These are phyloP conservation scores for Nicotiana paniculata DNA, from an alignment of 257 asterid species.

Conservation along the genomic window DNA sequence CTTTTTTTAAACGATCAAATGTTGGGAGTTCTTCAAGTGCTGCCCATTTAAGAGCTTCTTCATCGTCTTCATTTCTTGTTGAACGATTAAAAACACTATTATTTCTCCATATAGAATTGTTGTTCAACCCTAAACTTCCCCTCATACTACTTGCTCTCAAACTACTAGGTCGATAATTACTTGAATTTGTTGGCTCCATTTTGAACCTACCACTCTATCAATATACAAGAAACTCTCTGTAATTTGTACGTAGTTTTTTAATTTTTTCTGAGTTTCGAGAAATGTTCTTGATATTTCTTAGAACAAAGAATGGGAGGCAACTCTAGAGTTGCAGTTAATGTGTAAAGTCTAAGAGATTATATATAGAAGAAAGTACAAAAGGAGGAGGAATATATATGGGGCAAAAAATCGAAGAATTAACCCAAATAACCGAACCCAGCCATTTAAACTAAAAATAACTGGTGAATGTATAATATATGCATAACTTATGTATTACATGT, in stretches of 20 bases:
- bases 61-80: constrained; percentile 59
- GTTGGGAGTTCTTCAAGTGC: constrained; percentile 70
- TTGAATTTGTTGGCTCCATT: constrained; percentile 9
- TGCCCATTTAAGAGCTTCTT: constrained; percentile 75
- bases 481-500: too few species aligned
- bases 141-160: constrained; percentile 22
- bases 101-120: constrained; percentile 44
- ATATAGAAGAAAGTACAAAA: too few species aligned
- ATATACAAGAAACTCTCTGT: background rate
- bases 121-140: constrained; percentile 28
- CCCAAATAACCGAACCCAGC: too few species aligned
- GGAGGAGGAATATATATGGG: too few species aligned
- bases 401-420: too few species aligned
- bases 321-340: too few species aligned
- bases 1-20: constrained; percentile 54
- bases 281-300: too few species aligned
- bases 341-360: too few species aligned
- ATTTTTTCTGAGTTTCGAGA: background rate
- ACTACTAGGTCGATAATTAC: constrained; percentile 13
- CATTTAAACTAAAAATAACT: too few species aligned
- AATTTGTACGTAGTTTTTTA: background rate
- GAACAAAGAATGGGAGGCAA: too few species aligned
- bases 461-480: too few species aligned
- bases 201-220: background rate
- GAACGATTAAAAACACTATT: constrained; percentile 39